A percentile compares a stretch with the other conserved stretches of the same genome.
Conservation (phyloP, 371 early-diverging fungal genomes). For the Scutellospora calospora region DNA sequence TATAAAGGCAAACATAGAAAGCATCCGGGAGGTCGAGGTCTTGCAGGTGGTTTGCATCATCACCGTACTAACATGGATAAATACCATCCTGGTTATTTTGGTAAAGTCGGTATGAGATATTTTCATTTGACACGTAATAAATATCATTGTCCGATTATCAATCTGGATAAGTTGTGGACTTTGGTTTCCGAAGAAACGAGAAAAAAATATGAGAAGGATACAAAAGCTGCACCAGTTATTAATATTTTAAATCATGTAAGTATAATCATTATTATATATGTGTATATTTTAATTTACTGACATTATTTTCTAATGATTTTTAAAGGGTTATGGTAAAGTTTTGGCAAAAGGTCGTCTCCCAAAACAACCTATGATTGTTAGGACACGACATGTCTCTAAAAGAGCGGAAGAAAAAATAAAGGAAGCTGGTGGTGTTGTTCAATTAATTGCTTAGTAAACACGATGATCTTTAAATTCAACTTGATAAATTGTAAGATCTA, state of each 20-base stretch:
- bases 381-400: conserved; percentile 95
- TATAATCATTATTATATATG: not conserved
- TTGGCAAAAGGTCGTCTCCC: conserved; percentile 96
- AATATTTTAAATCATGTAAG: conserved; percentile 84
- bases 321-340: conserved; percentile 96
- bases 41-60: conserved; percentile 99
- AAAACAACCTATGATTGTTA: conserved; percentile 95
- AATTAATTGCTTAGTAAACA: conserved; percentile 55
- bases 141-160: conserved; percentile 89
- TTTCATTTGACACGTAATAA: conserved; percentile 97
- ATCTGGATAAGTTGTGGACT: conserved; percentile 95
- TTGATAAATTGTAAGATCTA: too few species aligned
- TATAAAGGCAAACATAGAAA: conserved; percentile 97
- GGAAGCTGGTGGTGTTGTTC: conserved; percentile 93
- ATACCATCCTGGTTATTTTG: conserved; percentile 99
- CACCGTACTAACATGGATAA: conserved; percentile 99
- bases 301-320: not conserved
- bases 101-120: conserved; percentile 99
- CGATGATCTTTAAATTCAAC: too few species aligned
- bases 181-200: conserved; percentile 94
- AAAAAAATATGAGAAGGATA: conserved; percentile 84
- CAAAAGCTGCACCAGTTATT: conserved; percentile 93
- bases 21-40: conserved; percentile 99
- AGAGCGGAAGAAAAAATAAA: conserved; percentile 99
- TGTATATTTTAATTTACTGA: not conserved